phyloP scores from a whole-genome alignment of 2,329 filamentous ascomycete species.

The Aspergillus jensenii region DNA sequence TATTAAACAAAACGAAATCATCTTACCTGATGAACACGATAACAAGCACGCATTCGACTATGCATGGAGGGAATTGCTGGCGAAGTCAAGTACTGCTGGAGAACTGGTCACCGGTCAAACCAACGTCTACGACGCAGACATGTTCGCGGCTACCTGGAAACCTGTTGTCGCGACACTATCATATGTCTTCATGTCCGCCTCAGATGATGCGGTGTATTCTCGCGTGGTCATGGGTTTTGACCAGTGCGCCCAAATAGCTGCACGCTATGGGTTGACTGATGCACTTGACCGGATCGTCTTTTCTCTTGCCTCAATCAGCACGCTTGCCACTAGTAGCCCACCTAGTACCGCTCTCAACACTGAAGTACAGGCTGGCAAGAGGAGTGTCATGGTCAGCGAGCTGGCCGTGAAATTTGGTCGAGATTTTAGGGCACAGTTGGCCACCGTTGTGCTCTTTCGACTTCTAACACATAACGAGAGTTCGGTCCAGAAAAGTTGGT shows the following conservation, averaged over 20 bases:
- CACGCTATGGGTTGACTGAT: slow-evolving; percentile 77
- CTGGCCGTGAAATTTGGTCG: slow-evolving; percentile 92
- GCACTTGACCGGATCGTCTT: slow-evolving; percentile 91
- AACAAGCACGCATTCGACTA: slow-evolving; percentile 96
- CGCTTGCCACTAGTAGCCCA: slow-evolving; percentile 70
- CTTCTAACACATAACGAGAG: slow-evolving; percentile 83
- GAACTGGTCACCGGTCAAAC: slow-evolving; percentile 78
- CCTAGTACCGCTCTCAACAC: slow-evolving; percentile 90
- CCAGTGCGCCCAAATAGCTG: slow-evolving; percentile 90
- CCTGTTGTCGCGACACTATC: slow-evolving; percentile 92
- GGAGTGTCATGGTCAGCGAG: slow-evolving; percentile 97
- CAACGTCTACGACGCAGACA: slow-evolving; percentile 94
- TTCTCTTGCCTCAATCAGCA: slow-evolving; percentile 86
- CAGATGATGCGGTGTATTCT: slow-evolving; percentile 92
- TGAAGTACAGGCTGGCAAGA: slow-evolving; percentile 87
- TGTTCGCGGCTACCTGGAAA: slow-evolving; percentile 95
- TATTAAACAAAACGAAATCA: slow-evolving; percentile 92
- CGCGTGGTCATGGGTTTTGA: slow-evolving; percentile 93
- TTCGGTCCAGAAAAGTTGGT: slow-evolving; percentile 61
- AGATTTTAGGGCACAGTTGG: slow-evolving; percentile 89
- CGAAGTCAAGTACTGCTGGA: slow-evolving; percentile 77
- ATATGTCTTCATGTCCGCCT: slow-evolving; percentile 98
- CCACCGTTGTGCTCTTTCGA: slow-evolving; percentile 91
- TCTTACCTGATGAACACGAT: slow-evolving; percentile 94
- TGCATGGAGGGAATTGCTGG: slow-evolving; percentile 90